Evolutionary conservation across 2,329 filamentous ascomycete genomes (phyloP), one percentile per base, ranked within the genome.

Genomic region (Fusarium clavum): DNA sequence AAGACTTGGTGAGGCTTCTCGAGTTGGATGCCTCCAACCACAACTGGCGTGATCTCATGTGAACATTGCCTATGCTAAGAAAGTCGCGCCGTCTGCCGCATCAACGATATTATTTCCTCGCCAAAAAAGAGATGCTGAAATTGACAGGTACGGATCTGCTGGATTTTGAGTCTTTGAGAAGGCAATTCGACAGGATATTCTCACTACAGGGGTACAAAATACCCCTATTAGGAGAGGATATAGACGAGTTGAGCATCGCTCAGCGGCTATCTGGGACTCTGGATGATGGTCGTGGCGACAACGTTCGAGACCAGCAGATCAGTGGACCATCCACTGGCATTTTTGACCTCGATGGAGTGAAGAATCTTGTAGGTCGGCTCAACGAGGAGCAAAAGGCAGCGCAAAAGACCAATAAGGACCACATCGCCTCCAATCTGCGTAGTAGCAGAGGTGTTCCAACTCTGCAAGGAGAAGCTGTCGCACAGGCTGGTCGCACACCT

Each of bases 1-100:
- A 40, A n/a, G 67, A 60, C 40, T 29, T 76, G n/a, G 16, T 40
- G 18, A 38, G 44, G 14, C 53, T 76, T 13, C 30, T 62, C 29
- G 60, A 72, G 30, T 34, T 22, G 8, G 43, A 22, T 5, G n/a
- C 27, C 12, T 52, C 60, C 10, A 30, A 63, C 22, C n/a, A 20
- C 12, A 56, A 67, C 27, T 77, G 75, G 75, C 66, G 70, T 12
- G 67, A 72, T 13, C 38, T 72, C 25, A 55, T 76, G 20, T 27
- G 51, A 24, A 71, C 75, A 11, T 55, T 77, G 30, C 75, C 75
- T 8, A 67, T 68, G 67, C 38, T 74, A 43, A 75, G 75, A 24
- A 75, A 73, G 47, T 69, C 67, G 10, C 56, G 58, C n/a, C 53
- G 67, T 32, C 69, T 52, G 24, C 55, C 61, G 4, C 61, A 69